Conservation (phyloP, 345 rosid species). For the Eutrema heterophyllum region DNA sequence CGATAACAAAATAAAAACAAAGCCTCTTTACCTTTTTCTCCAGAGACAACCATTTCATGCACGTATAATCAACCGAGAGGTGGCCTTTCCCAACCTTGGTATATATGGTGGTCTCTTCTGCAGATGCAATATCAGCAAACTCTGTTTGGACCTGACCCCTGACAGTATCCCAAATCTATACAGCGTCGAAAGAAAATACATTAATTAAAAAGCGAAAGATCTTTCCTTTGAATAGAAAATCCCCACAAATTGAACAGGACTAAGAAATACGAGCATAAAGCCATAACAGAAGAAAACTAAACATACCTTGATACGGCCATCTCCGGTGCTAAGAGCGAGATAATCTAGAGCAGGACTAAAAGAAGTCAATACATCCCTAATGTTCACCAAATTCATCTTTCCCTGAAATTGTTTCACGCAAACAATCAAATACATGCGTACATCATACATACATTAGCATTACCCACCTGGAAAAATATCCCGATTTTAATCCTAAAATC, state of each 20-base stretch:
- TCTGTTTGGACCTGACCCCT: slow-evolving; percentile 73
- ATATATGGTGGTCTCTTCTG: slow-evolving; percentile 32
- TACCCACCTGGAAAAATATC: not conserved
- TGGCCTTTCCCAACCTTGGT: slow-evolving; percentile 54
- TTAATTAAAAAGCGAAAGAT: not conserved
- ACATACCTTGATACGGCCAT: slow-evolving; percentile 77
- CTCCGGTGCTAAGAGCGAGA: slow-evolving; percentile 76
- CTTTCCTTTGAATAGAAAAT: not conserved
- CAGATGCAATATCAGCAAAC: slow-evolving; percentile 64
- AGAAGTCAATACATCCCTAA: slow-evolving; percentile 69
- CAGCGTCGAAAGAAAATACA: not conserved
- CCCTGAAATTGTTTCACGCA: slow-evolving; percentile 30
- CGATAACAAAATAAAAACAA: not conserved
- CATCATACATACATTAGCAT: not conserved
- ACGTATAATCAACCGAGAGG: slow-evolving; percentile 67
- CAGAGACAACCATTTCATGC: slow-evolving; percentile 74
- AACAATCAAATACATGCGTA: not conserved
- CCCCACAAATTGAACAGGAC: not conserved
- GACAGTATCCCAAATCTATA: slow-evolving; percentile 71
- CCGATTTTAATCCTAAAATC: not conserved
- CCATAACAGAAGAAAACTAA: not conserved
- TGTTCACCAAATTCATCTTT: slow-evolving; percentile 58
- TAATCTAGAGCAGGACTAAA: slow-evolving; percentile 75
- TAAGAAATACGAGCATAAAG: not conserved
- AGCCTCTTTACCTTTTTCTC: slow-evolving; percentile 47